Base-by-base conservation (phyloP, 768 basidiomycete species). In the Termitomyces sp. region DNA sequence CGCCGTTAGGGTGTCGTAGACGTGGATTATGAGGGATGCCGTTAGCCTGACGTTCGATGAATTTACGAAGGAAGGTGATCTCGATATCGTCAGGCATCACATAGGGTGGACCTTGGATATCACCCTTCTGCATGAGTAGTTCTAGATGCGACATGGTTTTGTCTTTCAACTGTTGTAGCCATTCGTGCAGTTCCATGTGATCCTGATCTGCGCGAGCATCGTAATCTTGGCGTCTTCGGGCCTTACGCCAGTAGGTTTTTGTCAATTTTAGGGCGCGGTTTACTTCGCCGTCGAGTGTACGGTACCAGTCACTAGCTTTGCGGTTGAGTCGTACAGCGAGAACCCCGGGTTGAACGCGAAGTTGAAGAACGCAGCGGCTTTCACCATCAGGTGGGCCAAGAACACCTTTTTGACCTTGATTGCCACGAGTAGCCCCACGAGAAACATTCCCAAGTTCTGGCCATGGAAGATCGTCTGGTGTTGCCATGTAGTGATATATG, bases 111-210 rank as follows among this genome's bases (percentile, higher is more conserved):
- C 89, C 89, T 64, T 85, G 87, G 29, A 91, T 91, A 59, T 91
- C 89, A 64, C 88, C 88, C 64, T 91, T 90, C 66, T 91, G 89
- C 86, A 91, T 91, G 61, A 91, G 82, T 2, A 91, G 77, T 68
- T 91, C 89, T 42, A 91, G 77, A 70, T 91, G 88, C 44, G 88
- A 88, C 89, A 91, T 91, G 49, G 87, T 89, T 69, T 90, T 91
- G 70, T 91, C 89, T 68, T 91, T 91, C 62, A 91, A 76, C 67
- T 91, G 89, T 62, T 91, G 89, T 2, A 91, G 73, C 89, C 89
- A 91, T 65, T 91, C 89, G 63, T 91, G 89, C 20, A 91, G 72
- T 65, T 91, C 89, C 89, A 91, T 91, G 64, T 91, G 89, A 65
- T 91, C 89, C 66, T 90, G 89, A 74, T 91, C 89, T 1, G 89